Evolutionary conservation across 2,329 filamentous ascomycete genomes (phyloP).

Genomic region (Aspergillus chevalieri): DNA sequence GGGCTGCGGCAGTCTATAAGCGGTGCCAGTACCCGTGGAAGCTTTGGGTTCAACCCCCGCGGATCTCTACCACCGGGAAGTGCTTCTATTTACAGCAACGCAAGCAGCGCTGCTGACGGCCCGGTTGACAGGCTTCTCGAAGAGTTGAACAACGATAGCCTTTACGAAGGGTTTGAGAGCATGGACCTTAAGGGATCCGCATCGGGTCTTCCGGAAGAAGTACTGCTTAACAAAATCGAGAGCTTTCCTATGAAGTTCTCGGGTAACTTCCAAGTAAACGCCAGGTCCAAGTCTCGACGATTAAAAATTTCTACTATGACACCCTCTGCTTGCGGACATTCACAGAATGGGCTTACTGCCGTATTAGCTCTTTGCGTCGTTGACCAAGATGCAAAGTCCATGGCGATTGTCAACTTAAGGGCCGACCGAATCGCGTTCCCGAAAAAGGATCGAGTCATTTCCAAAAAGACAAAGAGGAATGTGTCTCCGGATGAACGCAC

Average conservation of each 20-base stretch:
- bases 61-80: slow-evolving; percentile 51
- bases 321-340: slow-evolving; percentile 32
- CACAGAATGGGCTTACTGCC: slow-evolving; percentile 26
- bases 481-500: slow-evolving; percentile 17
- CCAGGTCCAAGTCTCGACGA: slow-evolving; percentile 18
- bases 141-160: slow-evolving; percentile 55
- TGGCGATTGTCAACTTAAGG: slow-evolving; percentile 61
- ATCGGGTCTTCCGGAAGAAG: slow-evolving; percentile 64
- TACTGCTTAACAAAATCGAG: slow-evolving; percentile 66
- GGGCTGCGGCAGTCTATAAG: slow-evolving; percentile 67
- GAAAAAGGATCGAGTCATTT: slow-evolving; percentile 19
- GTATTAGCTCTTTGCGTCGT: slow-evolving; percentile 57
- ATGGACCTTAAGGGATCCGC: slow-evolving; percentile 70
- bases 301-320: slow-evolving; percentile 59
- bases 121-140: slow-evolving; percentile 66
- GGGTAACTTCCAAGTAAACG: slow-evolving; percentile 22
- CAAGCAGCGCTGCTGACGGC: slow-evolving; percentile 61
- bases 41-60: slow-evolving; percentile 50
- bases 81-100: slow-evolving; percentile 41
- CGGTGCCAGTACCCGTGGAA: slow-evolving; percentile 58
- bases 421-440: slow-evolving; percentile 40
- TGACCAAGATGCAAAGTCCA: slow-evolving; percentile 60
- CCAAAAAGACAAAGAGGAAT: slow-evolving; percentile 21
- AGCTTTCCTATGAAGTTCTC: slow-evolving; percentile 55
- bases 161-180: slow-evolving; percentile 63